These are phyloP conservation scores for Leishmania aethiopica DNA, from an alignment of 208 protist genomes.

Conservation along the genomic window DNA sequence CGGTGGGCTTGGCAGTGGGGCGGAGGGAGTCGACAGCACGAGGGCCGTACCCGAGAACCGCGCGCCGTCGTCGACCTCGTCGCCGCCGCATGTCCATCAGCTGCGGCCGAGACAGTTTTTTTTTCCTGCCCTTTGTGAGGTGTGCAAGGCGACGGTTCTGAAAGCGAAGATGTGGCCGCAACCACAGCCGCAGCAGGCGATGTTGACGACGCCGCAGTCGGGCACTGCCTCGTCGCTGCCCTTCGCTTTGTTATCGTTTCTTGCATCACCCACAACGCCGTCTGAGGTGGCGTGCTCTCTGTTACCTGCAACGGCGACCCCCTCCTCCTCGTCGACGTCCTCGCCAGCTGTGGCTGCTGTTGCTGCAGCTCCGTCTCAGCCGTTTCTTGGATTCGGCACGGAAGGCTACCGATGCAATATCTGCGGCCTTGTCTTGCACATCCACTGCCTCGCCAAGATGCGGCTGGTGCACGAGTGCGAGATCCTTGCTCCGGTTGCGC, in stretches of 20 bases:
- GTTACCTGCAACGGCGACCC: not conserved
- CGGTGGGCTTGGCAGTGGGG: not conserved
- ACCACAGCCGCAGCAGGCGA: not conserved
- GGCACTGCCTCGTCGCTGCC: not conserved
- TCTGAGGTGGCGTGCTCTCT: not conserved
- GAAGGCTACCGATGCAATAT: slow-evolving; percentile 44
- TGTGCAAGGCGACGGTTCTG: slow-evolving; percentile 15
- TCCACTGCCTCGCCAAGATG: slow-evolving; percentile 38
- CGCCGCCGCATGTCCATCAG: slow-evolving; percentile 25
- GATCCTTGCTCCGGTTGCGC: slow-evolving; percentile 19
- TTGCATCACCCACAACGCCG: not conserved
- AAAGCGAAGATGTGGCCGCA: slow-evolving; percentile 15
- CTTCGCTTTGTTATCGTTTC: not conserved
- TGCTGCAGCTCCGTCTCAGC: slow-evolving; percentile 10
- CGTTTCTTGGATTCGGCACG: slow-evolving; percentile 46
- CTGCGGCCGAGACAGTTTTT: slow-evolving; percentile 27
- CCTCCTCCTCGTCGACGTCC: not conserved
- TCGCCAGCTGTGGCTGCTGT: not conserved
- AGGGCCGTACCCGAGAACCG: not conserved
- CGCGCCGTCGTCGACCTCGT: not conserved
- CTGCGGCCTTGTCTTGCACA: slow-evolving; percentile 45
- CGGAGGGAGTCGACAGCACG: not conserved
- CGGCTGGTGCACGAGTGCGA: slow-evolving; percentile 22
- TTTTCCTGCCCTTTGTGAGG: slow-evolving; percentile 18
- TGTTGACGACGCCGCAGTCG: not conserved